Evolutionary conservation across 2,329 filamentous ascomycete genomes (phyloP), one percentile per base, ranked within the genome.

Genomic region (Decorospora gaudefroyi): DNA sequence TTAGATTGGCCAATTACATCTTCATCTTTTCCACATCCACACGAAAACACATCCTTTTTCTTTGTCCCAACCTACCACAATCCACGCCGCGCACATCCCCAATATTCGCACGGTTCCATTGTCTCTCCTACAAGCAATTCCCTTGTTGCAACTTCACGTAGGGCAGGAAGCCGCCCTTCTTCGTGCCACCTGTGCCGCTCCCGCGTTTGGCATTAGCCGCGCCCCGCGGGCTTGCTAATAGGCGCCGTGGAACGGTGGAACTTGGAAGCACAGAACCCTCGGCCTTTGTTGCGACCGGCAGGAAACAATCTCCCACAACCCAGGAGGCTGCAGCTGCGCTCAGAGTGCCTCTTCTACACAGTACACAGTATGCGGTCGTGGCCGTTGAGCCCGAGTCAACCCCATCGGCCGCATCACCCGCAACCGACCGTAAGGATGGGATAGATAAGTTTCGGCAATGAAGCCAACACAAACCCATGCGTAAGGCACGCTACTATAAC

Each of bases 161-260:
- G 4, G 13, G 26, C 29, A 35, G 21, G 10, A 15, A 30, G 38
- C 33, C 28, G 36, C 34, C 21, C 31, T 45, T 22, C 33, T 37
- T 32, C 9, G 35, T 40, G 30, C 34, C 15, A 33, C 38, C 50
- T 43, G 35, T 43, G 50, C 50, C 47, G 42, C 40, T 41, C 13
- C 44, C 49, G 51, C 46, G 53, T 49, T 42, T 47, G 41, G 35
- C 29, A 47, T 57, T 58, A 54, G 46, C 46, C 52, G 50, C 49
- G 50, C 45, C 28, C 42, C 18, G 32, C 15, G 23, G 44, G 44
- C 49, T 34, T 49, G 30, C 22, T 21, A 49, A 34, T 30, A 50
- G 27, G 27, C 32, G 49, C 42, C 41, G 21, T 33, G 31, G 32
- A 27, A n/a, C n/a, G n/a, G n/a, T n/a, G n/a, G n/a, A n/a, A n/a